Conservation (phyloP, 1,284 basidiomycete genomes). For the Puccinia horiana region DNA sequence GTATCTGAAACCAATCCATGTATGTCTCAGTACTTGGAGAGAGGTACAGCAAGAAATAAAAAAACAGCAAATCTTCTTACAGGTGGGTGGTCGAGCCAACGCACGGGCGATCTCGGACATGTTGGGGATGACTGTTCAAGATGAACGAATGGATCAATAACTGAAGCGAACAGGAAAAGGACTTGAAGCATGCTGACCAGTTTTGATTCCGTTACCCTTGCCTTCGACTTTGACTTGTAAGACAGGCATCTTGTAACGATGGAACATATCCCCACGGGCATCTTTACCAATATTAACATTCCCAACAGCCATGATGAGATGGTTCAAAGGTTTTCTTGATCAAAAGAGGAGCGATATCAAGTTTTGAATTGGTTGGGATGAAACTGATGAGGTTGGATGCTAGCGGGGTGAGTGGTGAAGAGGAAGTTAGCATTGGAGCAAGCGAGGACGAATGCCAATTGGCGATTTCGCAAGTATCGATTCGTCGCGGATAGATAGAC, state of each 20-base stretch:
- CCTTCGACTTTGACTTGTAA: constrained; percentile 96
- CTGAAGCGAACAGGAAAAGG: neutral
- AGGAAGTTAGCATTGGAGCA: neutral
- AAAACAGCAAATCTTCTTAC: constrained; percentile 56
- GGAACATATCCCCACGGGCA: constrained; percentile 49
- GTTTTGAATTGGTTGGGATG: constrained; percentile 22
- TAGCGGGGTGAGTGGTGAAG: neutral
- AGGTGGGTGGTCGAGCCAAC: constrained; percentile 86
- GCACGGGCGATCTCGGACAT: constrained; percentile 98
- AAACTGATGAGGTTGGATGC: constrained; percentile 22
- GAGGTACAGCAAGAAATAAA: neutral
- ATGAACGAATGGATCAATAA: neutral
- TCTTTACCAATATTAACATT: constrained; percentile 50
- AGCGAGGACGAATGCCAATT: no score
- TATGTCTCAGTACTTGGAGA: neutral
- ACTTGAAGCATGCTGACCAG: constrained; percentile 57
- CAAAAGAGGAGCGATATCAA: neutral
- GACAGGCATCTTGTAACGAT: constrained; percentile 77
- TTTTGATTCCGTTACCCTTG: constrained; percentile 99
- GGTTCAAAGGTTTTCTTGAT: neutral
- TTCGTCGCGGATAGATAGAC: neutral
- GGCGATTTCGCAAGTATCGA: no score
- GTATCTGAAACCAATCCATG: constrained; percentile 66
- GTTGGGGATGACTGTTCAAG: constrained; percentile 75
- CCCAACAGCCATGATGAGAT: constrained; percentile 49